phyloP scores from a whole-genome alignment of 2,329 filamentous ascomycete genomes.

The Penicillium verrucosum region DNA sequence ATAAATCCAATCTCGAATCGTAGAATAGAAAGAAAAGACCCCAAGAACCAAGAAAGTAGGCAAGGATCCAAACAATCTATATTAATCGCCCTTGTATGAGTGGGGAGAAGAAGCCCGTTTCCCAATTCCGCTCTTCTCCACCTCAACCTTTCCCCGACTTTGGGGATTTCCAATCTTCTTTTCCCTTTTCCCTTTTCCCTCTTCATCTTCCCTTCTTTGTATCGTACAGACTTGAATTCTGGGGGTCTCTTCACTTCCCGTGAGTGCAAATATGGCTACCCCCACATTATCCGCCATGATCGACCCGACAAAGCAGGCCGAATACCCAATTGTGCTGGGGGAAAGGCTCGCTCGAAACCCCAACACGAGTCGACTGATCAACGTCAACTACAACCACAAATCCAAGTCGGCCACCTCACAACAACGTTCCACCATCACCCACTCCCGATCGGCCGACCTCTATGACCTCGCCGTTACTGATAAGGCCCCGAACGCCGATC shows the following conservation, averaged over 20 bases:
- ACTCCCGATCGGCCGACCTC: conserved; percentile 33
- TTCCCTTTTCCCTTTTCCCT: neutral
- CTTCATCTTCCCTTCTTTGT: neutral
- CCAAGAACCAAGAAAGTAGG: neutral
- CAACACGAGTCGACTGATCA: conserved; percentile 32
- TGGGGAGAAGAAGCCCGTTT: neutral
- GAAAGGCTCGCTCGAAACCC: conserved; percentile 37
- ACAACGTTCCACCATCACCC: conserved; percentile 39
- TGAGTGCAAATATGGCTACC: conserved; percentile 30
- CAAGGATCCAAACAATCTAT: neutral
- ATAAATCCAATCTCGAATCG: neutral
- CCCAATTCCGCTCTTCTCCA: neutral
- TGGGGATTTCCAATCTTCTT: neutral
- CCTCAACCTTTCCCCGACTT: conserved; percentile 9
- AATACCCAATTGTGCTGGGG: conserved; percentile 47
- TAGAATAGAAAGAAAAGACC: neutral
- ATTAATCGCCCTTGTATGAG: neutral
- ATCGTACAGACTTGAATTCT: neutral
- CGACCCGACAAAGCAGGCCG: conserved; percentile 45
- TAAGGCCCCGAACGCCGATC: conserved; percentile 40
- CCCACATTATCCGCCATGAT: conserved; percentile 36
- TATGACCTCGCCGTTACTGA: conserved; percentile 44
- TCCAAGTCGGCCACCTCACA: conserved; percentile 41
- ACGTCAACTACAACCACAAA: conserved; percentile 48
- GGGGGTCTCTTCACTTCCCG: conserved; percentile 1